Conservation (phyloP, 2,329 filamentous ascomycete genomes). For the Claviceps digitariae region DNA sequence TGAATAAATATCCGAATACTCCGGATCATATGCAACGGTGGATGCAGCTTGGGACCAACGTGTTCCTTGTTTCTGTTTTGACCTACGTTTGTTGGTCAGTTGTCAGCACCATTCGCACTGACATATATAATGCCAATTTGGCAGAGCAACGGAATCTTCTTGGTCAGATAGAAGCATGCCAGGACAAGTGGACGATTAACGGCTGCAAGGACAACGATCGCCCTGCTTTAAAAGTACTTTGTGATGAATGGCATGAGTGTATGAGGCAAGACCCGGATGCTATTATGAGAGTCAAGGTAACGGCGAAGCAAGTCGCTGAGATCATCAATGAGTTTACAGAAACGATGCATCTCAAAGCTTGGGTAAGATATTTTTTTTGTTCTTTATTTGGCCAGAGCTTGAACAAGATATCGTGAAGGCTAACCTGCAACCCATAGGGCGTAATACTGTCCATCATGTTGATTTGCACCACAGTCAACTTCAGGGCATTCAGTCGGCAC, state of each 20-base stretch:
- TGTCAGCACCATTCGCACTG: constrained; percentile 55
- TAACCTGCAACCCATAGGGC: constrained; percentile 20
- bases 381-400: too few relatives aligned
- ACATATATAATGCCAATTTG: constrained; percentile 60
- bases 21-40: constrained; percentile 47
- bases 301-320: constrained; percentile 75
- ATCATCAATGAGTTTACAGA: constrained; percentile 93
- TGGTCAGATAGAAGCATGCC: constrained; percentile 60
- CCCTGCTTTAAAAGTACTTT: constrained; percentile 60
- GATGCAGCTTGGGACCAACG: constrained; percentile 49
- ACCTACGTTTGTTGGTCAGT: constrained; percentile 58
- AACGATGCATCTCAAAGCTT: constrained; percentile 71
- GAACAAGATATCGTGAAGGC: not conserved
- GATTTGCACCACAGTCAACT: constrained; percentile 35
- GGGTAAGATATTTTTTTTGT: constrained; percentile 26
- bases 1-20: constrained; percentile 44
- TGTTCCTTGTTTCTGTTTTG: constrained; percentile 40
- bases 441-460: constrained; percentile 38
- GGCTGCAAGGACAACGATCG: constrained; percentile 51
- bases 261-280: constrained; percentile 73
- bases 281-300: constrained; percentile 67
- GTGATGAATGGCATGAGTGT: constrained; percentile 72
- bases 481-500: constrained; percentile 27
- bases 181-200: constrained; percentile 61
- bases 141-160: constrained; percentile 56